Base-by-base conservation (phyloP, 2,329 filamentous ascomycete species). In the Clarireedia paspali region DNA sequence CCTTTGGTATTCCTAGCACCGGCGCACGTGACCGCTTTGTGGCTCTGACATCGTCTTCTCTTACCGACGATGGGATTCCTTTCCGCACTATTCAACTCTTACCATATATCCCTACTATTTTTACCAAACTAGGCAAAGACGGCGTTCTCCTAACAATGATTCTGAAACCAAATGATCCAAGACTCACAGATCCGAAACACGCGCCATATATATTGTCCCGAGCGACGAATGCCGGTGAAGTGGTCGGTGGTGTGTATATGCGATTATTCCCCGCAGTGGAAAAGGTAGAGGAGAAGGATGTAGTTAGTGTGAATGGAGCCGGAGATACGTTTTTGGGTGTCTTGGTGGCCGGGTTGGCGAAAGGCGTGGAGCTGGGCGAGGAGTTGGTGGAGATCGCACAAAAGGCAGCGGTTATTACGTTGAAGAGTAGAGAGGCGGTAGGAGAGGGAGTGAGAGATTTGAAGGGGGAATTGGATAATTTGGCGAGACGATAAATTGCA, bases 291-390 rank as follows among this genome's bases (percentile, higher is more conserved):
- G 83, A 94, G 0, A 72, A 79, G 17, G 83, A 94, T 26, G 77
- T 95, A 1, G 83, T 92, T 1, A 96, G 90, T 47, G 92, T 97
- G 9, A 97, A 97, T 69, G 94, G 92, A 0, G 91, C 90, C 2
- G 94, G 94, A 0, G 94, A 99, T 71, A 96, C 94, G 0, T 91
- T 97, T 69, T 76, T 95, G 7, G 94, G 92, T 0, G 87, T 91
- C 14, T 64, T 96, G 55, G 75, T 96, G n/a, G 87, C 90, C 1
- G 89, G 88, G 0, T 69, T 97, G 62, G 84, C 84, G 0, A 80
- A 77, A 20, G 68, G 68, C 26, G 56, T 63, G 47, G 60, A 64
- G 46, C 17, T 69, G 58, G 68, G 81, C 57, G 72, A 83, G 66
- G 78, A 85, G 47, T 70, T 94, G 54, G 76, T 99, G n/a, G 77